Evolutionary conservation across 208 protist genomes (phyloP).

Genomic region (Trypanosoma boissoni): DNA sequence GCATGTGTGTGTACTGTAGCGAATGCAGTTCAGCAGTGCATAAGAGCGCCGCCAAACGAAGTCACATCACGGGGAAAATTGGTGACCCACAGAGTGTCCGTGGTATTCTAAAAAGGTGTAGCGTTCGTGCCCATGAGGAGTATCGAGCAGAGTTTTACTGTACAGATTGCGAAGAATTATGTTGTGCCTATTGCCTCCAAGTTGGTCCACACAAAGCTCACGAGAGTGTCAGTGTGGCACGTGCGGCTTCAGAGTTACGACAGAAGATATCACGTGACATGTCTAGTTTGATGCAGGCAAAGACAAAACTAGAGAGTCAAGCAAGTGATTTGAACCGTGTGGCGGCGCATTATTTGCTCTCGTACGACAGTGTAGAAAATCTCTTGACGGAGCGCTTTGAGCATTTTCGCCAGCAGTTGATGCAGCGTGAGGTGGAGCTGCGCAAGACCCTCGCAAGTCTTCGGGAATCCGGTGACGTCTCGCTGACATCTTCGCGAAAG

Average conservation of each 20-base stretch:
- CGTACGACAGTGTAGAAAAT: conserved; percentile 72
- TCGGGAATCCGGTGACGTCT: conserved; percentile 55
- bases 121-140: conserved; percentile 61
- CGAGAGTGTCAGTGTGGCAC: conserved; percentile 33
- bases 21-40: conserved; percentile 72
- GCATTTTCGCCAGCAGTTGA: conserved; percentile 58
- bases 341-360: conserved; percentile 44
- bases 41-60: conserved; percentile 65
- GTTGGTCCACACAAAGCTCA: conserved; percentile 72
- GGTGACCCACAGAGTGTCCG: conserved; percentile 33
- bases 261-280: conserved; percentile 58
- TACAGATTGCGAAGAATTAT: conserved; percentile 58
- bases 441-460: conserved; percentile 49
- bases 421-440: conserved; percentile 66
- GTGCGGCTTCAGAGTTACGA: conserved; percentile 56
- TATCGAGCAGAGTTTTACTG: conserved; percentile 85
- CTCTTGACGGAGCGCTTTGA: conserved; percentile 72
- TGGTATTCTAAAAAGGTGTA: conserved; percentile 44
- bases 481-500: conserved; percentile 39
- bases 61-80: conserved; percentile 41
- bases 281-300: conserved; percentile 36
- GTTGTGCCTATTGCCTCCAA: conserved; percentile 87
- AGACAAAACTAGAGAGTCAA: conserved; percentile 47
- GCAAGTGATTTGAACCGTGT: conserved; percentile 69
- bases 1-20: conserved; percentile 61